Percentiles rank a stretch among this genome's conserved stretches.
Conservation (phyloP, 164 flowering plant genomes). For the Dillenia suffruticosa region DNA sequence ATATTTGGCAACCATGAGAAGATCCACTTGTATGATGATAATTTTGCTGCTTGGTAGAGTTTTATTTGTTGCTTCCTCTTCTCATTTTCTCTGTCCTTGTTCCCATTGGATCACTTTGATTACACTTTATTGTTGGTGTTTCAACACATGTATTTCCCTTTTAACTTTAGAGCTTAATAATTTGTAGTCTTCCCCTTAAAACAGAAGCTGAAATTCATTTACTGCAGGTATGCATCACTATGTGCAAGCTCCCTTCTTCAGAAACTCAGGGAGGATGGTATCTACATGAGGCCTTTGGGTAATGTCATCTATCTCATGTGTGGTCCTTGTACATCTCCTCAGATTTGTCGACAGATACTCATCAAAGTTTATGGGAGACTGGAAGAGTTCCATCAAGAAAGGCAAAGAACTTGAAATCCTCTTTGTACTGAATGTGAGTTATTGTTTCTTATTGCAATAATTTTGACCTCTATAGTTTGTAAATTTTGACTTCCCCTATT, state of each 20-base stretch:
- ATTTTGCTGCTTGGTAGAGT: no score
- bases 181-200: no score
- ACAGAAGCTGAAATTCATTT: background rate
- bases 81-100: background rate
- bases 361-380: slow-evolving; percentile 46
- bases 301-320: slow-evolving; percentile 92
- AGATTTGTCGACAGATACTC: slow-evolving; percentile 47
- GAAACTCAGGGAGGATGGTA: slow-evolving; percentile 77
- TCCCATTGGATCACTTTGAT: no score
- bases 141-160: no score
- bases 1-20: no score
- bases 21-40: no score
- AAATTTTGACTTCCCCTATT: no score
- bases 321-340: slow-evolving; percentile 84
- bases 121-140: no score
- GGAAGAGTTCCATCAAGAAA: slow-evolving; percentile 38
- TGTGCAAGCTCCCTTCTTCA: slow-evolving; percentile 59
- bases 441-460: background rate
- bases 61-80: no score
- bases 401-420: background rate
- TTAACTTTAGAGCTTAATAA: no score
- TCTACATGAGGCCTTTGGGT: slow-evolving; percentile 93
- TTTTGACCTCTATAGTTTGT: background rate
- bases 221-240: slow-evolving; percentile 67
- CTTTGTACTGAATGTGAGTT: background rate